Percentiles rank a stretch among this genome's conserved stretches.
Evolutionary conservation across 805 yeast genomes (phyloP).

Genomic region (Metschnikowia drakensbergensis): DNA sequence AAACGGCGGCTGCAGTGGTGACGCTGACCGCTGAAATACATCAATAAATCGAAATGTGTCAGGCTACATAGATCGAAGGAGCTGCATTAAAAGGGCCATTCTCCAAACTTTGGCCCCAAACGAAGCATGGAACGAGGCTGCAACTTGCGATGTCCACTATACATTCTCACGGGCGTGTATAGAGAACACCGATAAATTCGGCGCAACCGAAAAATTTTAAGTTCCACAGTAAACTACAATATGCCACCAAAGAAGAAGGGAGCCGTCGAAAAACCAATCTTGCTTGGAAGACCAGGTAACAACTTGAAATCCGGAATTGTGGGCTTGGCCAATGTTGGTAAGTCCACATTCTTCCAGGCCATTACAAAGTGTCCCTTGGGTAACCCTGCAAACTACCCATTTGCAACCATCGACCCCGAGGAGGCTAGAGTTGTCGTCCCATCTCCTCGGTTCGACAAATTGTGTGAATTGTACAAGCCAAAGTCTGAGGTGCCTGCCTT

Average conservation of each 20-base stretch:
- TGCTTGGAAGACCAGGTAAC: slow-evolving; percentile 47
- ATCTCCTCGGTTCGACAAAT: slow-evolving; percentile 20
- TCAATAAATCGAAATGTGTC: not conserved
- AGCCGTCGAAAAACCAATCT: slow-evolving; percentile 62
- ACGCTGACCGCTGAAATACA: not conserved
- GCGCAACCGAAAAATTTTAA: slow-evolving; percentile 18
- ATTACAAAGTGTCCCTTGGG: slow-evolving; percentile 23
- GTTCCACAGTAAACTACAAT: not conserved
- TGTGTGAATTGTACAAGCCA: slow-evolving; percentile 44
- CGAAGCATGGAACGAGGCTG: too few relatives aligned
- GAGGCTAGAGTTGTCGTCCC: slow-evolving; percentile 38
- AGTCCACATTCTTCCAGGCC: slow-evolving; percentile 23
- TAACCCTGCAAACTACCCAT: slow-evolving; percentile 51
- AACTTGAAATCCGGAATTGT: slow-evolving; percentile 42
- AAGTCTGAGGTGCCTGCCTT: slow-evolving; percentile 32
- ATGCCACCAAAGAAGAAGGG: slow-evolving; percentile 78
- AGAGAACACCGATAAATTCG: slow-evolving; percentile 4
- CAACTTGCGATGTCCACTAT: not conserved
- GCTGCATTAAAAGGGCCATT: too few relatives aligned
- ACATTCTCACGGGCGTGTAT: slow-evolving; percentile 5
- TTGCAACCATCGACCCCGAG: slow-evolving; percentile 74
- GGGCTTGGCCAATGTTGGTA: slow-evolving; percentile 28
- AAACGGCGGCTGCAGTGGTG: not conserved
- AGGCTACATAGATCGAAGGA: too few relatives aligned
- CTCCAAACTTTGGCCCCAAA: too few relatives aligned